Base-by-base conservation (phyloP, 2,329 filamentous ascomycete species). In the Trichophyton rubrum region DNA sequence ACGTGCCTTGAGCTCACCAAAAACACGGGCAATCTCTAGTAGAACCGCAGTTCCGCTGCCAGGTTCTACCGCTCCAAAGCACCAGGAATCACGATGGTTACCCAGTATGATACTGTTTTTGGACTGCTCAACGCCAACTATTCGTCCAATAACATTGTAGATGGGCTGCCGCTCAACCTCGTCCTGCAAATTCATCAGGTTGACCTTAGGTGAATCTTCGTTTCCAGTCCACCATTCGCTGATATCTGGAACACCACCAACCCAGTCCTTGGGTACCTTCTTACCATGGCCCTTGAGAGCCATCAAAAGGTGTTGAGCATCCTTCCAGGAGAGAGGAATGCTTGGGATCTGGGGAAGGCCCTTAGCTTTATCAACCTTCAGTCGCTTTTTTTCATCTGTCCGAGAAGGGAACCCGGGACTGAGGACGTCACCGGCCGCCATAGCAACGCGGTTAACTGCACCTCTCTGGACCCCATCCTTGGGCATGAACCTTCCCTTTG, bases 71-170 rank as follows among this genome's bases (percentile, higher is more conserved):
- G 90, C 89, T 60, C 93, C 93, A 68, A 93, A 89, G 59, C 88
- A 88, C 89, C 90, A 96, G 0, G 90, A 85, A 73, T 99, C 93
- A 20, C 93, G 89, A 70, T 96, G 92, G 72, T 91, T 96, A 58
- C 93, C 93, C 60, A 99, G 82, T 61, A 96, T 86, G 68, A 97
- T 85, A 61, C 86, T 88, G 74, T 95, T 92, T 62, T 88, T 83
- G 1, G 80, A 79, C 70, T 93, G 86, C 73, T 97, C 93, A 61
- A 89, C 79, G n/a, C 93, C 93, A 11, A 80, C 76, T 58, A 99
- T 91, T 60, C 85, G 82, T 35, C 89, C 91, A 68, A 96, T 85
- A 0, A 97, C 84, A 69, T 99, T 99, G 82, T 89, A 96, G 63
- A 99, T 93, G 4, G 86, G 84, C 72, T 96, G 89, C 69, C 87